Conservation (phyloP, 257 asterid genomes). For the Fraxinus americana region DNA sequence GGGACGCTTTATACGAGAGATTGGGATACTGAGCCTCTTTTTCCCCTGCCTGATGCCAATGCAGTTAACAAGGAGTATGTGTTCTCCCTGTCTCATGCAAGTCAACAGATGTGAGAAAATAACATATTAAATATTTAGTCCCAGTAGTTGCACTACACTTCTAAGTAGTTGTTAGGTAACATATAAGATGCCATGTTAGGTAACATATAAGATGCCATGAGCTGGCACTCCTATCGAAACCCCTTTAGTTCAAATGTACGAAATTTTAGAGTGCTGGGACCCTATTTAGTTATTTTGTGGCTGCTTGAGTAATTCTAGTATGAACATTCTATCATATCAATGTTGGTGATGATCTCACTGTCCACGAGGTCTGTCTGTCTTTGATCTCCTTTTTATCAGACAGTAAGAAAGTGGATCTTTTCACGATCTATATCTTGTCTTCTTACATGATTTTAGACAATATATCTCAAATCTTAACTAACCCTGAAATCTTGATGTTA, state of each 20-base stretch:
- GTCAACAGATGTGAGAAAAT: slow-evolving; percentile 19
- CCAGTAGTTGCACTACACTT: background rate
- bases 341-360: background rate
- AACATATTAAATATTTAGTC: background rate
- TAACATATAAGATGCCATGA: background rate
- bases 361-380: background rate
- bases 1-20: slow-evolving; percentile 75
- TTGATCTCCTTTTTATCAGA: slow-evolving; percentile 1
- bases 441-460: background rate
- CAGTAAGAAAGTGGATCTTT: background rate
- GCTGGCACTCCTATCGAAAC: background rate
- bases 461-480: background rate
- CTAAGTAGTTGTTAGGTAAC: background rate
- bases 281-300: background rate
- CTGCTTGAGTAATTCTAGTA: background rate
- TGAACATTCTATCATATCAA: background rate
- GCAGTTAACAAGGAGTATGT: slow-evolving; percentile 61
- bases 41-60: slow-evolving; percentile 62
- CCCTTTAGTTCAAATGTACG: background rate
- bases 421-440: background rate
- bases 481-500: slow-evolving; percentile 25
- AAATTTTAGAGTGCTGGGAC: background rate
- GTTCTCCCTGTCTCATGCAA: slow-evolving; percentile 25
- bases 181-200: background rate
- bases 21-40: slow-evolving; percentile 96